Evolutionary conservation across 495 filamentous ascomycete genomes (phyloP), one percentile per base, ranked within the genome.

Genomic region (Aspergillus avenaceus): DNA sequence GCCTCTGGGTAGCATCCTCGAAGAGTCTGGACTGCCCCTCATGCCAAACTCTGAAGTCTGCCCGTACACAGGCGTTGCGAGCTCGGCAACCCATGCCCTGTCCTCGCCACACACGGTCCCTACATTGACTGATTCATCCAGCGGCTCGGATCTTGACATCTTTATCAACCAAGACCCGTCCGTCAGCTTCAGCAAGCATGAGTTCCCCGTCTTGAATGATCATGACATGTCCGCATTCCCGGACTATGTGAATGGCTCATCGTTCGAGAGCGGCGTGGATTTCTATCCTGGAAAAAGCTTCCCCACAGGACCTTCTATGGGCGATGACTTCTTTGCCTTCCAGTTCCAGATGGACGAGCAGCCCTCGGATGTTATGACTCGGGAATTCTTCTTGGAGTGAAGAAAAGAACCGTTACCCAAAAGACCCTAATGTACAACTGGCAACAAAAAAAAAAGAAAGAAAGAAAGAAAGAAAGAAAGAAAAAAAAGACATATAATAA

Each of bases 111-210:
- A 67, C 44, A 63, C 63, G 4, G 70, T 62, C 2, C 72, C 72
- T 16, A 73, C 70, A 3, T 51, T 76, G 25, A 62, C 61, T n/a
- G 66, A 67, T 22, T 69, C 67, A 2, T 65, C 66, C 1, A 57
- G 67, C 18, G 65, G 65, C 23, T 72, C 72, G 1, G 71, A 76
- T 32, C 69, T 76, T n/a, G 72, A 74, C 53, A 62, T 73, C 24
- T 76, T 74, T 54, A 73, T 76, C 53, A 69, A 58, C 31, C 64
- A 71, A 50, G 70, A 70, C 48, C 46, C 68, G 16, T 62, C 66
- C 3, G 59, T 69, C 6, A 59, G 58, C 3, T 57, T 71, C 36
- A 45, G 45, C 28, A 65, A 67, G 34, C 55, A 70, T 23, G 66
- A 71, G 23, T 66, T 71, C 22, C 53, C 51, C 13, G 55, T 53